Percentiles rank a stretch among this genome's conserved stretches.
phyloP scores from a whole-genome alignment of 176 grass and related monocot species.

The Juncus effusus region DNA sequence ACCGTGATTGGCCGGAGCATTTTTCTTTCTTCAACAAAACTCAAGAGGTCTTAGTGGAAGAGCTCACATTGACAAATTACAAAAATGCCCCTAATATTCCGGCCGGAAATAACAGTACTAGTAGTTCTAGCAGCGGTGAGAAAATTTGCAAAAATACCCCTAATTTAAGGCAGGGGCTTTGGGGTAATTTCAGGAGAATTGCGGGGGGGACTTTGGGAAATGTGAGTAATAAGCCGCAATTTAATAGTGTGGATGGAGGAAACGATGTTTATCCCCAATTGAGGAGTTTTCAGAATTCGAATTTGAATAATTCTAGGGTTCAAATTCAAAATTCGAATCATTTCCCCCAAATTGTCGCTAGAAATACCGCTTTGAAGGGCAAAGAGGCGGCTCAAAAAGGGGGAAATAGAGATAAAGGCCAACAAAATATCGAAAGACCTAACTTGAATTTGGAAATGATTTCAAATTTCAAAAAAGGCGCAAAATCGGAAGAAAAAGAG shows the following conservation, averaged over 20 bases:
- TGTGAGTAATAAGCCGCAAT: conserved; percentile 15
- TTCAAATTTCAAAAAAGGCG: conserved; percentile 16
- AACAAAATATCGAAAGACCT: conserved; percentile 39
- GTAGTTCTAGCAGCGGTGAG: conserved; percentile 53
- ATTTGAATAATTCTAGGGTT: background rate
- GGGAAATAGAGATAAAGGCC: conserved; percentile 28
- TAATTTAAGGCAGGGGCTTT: conserved; percentile 48
- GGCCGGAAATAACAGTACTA: conserved; percentile 6
- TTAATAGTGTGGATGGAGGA: conserved; percentile 30
- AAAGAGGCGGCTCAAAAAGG: conserved; percentile 50
- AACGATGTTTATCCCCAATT: conserved; percentile 34
- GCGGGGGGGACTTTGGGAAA: conserved; percentile 36
- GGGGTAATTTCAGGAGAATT: conserved; percentile 74
- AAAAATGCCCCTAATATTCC: conserved; percentile 37
- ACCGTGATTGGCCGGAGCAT: conserved; percentile 66
- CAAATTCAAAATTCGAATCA: conserved; percentile 25
- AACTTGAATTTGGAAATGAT: conserved; percentile 45
- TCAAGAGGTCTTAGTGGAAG: conserved; percentile 64
- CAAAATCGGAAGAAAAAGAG: conserved; percentile 26
- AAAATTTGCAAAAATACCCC: conserved; percentile 19
- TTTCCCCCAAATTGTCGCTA: conserved; percentile 37
- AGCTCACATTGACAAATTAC: conserved; percentile 77
- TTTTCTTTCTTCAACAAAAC: conserved; percentile 53
- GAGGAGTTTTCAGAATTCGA: conserved; percentile 28
- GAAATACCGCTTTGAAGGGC: conserved; percentile 53